Evolutionary conservation across 306 rosid genomes (phyloP).

Genomic region (Crotalaria pallida): DNA sequence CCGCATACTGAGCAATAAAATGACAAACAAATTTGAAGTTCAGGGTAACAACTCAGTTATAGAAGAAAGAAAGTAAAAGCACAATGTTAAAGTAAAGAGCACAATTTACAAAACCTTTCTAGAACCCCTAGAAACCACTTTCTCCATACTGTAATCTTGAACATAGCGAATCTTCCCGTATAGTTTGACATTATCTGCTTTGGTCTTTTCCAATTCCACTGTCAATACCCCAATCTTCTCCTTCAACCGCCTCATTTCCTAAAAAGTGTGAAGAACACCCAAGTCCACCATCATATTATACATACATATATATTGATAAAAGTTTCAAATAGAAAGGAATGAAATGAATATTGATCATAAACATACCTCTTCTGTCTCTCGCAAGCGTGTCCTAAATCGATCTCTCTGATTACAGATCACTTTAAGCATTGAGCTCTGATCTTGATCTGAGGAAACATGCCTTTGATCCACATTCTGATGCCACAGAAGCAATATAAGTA

Average conservation of each 20-base stretch:
- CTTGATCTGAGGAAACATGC: conserved; percentile 59
- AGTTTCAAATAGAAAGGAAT: conserved; percentile 3
- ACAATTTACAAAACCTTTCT: conserved; percentile 57
- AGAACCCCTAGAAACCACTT: conserved; percentile 93
- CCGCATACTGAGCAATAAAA: conserved; percentile 53
- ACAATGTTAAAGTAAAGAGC: conserved; percentile 3
- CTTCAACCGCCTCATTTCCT: conserved; percentile 92
- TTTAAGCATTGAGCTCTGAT: conserved; percentile 97
- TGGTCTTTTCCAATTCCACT: conserved; percentile 76
- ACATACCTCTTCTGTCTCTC: conserved; percentile 93
- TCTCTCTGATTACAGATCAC: conserved; percentile 95
- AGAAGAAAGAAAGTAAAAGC: no score
- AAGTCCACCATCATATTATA: no score
- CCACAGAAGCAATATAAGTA: conserved; percentile 21
- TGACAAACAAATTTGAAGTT: conserved; percentile 9
- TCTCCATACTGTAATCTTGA: conserved; percentile 88
- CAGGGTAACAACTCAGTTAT: no score
- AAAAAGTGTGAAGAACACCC: conserved; percentile 23
- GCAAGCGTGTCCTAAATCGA: conserved; percentile 88
- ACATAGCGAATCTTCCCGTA: conserved; percentile 97
- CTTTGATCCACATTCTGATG: conserved; percentile 65
- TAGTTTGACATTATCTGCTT: conserved; percentile 94
- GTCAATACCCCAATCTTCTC: conserved; percentile 80
- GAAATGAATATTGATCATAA: neutral
- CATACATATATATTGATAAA: no score